Conservation (phyloP, 2,329 filamentous ascomycete genomes). For the Coleophoma crateriformis region DNA sequence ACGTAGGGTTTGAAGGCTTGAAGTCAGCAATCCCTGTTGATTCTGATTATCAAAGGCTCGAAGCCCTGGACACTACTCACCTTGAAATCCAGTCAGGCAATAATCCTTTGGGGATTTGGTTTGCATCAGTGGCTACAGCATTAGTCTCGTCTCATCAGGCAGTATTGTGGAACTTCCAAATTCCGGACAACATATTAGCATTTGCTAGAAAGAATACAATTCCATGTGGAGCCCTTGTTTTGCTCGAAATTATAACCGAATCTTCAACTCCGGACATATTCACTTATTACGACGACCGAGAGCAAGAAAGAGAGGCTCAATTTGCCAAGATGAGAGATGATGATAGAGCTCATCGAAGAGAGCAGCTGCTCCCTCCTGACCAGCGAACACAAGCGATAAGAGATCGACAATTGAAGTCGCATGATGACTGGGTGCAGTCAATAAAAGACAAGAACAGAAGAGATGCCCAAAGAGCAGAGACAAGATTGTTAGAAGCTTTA, state of each 20-base stretch:
- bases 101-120: conserved; percentile 44
- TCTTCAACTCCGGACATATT: conserved; percentile 50
- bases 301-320: conserved; percentile 31
- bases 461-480: conserved; percentile 37
- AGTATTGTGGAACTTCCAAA: conserved; percentile 55
- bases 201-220: conserved; percentile 48
- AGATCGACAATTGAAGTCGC: conserved; percentile 37
- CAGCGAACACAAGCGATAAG: conserved; percentile 34
- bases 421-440: conserved; percentile 38
- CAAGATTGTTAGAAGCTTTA: conserved; percentile 42
- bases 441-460: conserved; percentile 36
- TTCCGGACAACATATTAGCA: conserved; percentile 43
- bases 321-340: conserved; percentile 33
- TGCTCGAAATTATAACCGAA: conserved; percentile 44
- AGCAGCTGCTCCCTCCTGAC: conserved; percentile 36
- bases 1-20: conserved; percentile 42
- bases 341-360: conserved; percentile 34
- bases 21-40: conserved; percentile 38
- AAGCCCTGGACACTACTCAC: conserved; percentile 13
- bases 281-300: conserved; percentile 32
- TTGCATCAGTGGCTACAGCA: conserved; percentile 49
- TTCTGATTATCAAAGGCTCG: conserved; percentile 16
- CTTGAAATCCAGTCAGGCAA: conserved; percentile 8
- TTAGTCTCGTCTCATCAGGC: conserved; percentile 48
- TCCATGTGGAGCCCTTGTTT: conserved; percentile 53